Conservation (phyloP, 179 eudicot species). For the Vitellaria paradoxa region DNA sequence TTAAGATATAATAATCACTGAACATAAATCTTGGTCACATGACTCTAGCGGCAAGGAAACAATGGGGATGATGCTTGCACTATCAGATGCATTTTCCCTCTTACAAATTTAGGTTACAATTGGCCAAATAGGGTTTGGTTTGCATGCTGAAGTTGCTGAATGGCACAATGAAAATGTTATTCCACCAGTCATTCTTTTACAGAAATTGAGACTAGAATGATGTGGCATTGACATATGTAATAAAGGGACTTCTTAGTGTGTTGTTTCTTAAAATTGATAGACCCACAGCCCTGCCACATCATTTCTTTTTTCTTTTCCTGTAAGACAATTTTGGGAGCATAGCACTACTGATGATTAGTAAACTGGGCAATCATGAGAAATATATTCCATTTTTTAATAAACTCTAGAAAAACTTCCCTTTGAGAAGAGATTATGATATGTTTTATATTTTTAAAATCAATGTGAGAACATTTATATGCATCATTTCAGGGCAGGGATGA, state of each 20-base stretch:
- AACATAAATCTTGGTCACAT: not conserved
- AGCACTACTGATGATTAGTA: no score
- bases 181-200: no score
- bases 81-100: not conserved
- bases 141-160: not conserved
- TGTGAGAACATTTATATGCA: not conserved
- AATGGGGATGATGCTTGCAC: not conserved
- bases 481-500: conserved; percentile 90
- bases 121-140: not conserved
- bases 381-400: not conserved
- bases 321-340: no score
- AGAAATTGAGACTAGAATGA: no score
- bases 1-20: not conserved
- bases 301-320: no score
- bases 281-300: no score
- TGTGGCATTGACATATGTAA: not conserved
- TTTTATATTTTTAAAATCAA: conserved; percentile 2
- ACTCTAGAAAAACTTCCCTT: not conserved
- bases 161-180: no score
- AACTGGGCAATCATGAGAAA: not conserved
- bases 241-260: not conserved
- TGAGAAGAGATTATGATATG: not conserved
- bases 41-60: not conserved
- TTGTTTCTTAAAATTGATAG: no score
- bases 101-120: not conserved